Evolutionary conservation across 2,329 filamentous ascomycete species (phyloP), one percentile per base, ranked within the genome.

Genomic region (Fusarium nisikadoi): DNA sequence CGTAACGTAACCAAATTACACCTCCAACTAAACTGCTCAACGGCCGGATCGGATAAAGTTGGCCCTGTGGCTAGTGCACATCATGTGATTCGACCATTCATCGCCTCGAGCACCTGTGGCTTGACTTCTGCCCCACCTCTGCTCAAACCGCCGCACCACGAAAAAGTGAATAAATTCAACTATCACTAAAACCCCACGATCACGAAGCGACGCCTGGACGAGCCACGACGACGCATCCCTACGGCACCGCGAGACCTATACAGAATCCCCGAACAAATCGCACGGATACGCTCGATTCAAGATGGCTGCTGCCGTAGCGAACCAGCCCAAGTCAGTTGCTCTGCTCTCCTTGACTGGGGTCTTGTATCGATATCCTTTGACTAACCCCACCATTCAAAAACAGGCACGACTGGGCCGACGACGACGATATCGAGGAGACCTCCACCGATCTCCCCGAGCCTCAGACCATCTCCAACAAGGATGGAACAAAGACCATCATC

Each of bases 401-500:
- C 41, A 87, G 86, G 81, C 85, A 87, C 77, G 95, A 98, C 88
- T 98, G 95, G 95, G 95, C 96, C 82, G 96, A 98, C 86, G 94
- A 96, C 82, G 94, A 97, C 82, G 93, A 95, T 80, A 92, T 94
- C 84, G 93, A 96, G 84, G 90, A 93, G 86, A 86, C 89, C 76
- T 79, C 82, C 76, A 83, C 84, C 74, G 88, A 90, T 64, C 93
- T 99, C 78, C 96, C 96, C 68, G 89, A 93, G 76, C 91, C 93
- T 76, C 92, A 96, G 85, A 93, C 95, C 77, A 95, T 94, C 82
- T 92, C 92, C 82, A 98, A 99, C 90, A 97, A 98, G 86, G 96
- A 99, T 83, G 96, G 97, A 81, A 97, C 94, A 79, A 97, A 98
- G 86, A 99, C 97, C 50, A 93, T 96, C 77, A 92, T 97, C 80